Evolutionary conservation across 345 rosid genomes (phyloP).

Genomic region (Fremontodendron californicum): DNA sequence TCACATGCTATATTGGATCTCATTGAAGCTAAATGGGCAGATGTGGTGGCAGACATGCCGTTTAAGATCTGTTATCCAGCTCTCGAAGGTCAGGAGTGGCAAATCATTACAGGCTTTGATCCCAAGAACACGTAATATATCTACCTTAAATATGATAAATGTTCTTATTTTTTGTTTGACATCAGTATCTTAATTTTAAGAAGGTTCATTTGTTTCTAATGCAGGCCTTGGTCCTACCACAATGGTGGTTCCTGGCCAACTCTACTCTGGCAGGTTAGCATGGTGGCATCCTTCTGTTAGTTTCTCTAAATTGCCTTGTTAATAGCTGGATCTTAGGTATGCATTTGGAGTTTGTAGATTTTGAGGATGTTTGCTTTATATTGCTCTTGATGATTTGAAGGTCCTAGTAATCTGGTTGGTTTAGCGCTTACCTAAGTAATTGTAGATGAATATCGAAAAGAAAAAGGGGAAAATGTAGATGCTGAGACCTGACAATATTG

Average conservation of each 20-base stretch:
- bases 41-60: slow-evolving; percentile 84
- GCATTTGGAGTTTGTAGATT: neutral
- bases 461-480: neutral
- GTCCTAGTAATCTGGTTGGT: neutral
- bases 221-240: slow-evolving; percentile 97
- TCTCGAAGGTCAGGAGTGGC: slow-evolving; percentile 82
- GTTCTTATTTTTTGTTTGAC: neutral
- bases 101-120: slow-evolving; percentile 83
- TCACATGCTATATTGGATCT: slow-evolving; percentile 67
- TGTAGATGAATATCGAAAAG: neutral
- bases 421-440: neutral
- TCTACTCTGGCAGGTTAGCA: slow-evolving; percentile 84
- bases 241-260: slow-evolving; percentile 98
- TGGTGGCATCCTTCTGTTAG: neutral
- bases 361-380: neutral
- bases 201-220: slow-evolving; percentile 13
- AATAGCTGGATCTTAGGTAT: neutral
- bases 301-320: neutral
- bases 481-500: too few relatives aligned
- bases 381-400: neutral
- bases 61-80: slow-evolving; percentile 89
- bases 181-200: neutral
- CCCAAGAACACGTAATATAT: slow-evolving; percentile 79
- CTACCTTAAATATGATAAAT: slow-evolving; percentile 1
- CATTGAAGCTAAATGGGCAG: slow-evolving; percentile 77